These are phyloP conservation scores for Annulohypoxylon maeteangense DNA, from an alignment of 495 filamentous ascomycete species.

Conservation along the genomic window DNA sequence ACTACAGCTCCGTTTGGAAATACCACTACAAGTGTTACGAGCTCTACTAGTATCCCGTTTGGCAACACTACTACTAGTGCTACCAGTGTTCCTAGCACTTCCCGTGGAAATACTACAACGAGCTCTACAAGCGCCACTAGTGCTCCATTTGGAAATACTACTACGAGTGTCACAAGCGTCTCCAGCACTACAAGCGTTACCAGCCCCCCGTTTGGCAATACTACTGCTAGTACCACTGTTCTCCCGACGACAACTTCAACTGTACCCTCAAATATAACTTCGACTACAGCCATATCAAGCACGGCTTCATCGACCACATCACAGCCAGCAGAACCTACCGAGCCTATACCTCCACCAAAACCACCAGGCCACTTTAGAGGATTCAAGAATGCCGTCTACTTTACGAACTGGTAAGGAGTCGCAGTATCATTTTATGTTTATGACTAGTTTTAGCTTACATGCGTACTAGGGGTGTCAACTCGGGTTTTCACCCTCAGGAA, in stretches of 20 bases:
- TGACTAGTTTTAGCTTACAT: conserved; percentile 10
- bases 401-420: conserved; percentile 56
- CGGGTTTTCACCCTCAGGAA: conserved; percentile 70
- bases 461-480: conserved; percentile 33
- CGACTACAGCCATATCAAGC: conserved; percentile 2
- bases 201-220: background rate
- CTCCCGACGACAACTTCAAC: conserved; percentile 11
- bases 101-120: background rate
- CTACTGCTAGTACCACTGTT: conserved; percentile 6
- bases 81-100: background rate
- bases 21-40: conserved; percentile 4
- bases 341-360: conserved; percentile 19
- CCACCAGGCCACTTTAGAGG: conserved; percentile 44
- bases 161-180: background rate
- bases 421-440: background rate
- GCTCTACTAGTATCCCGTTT: background rate
- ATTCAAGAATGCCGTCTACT: conserved; percentile 57
- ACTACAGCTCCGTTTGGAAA: conserved; percentile 3
- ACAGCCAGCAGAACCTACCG: conserved; percentile 28
- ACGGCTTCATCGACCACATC: conserved; percentile 22
- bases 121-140: background rate
- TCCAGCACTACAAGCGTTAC: background rate
- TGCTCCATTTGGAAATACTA: conserved; percentile 1
- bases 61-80: conserved; percentile 10
- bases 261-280: background rate